phyloP scores from a whole-genome alignment of 2,329 filamentous ascomycete genomes.

The Sporothrix inflata region DNA sequence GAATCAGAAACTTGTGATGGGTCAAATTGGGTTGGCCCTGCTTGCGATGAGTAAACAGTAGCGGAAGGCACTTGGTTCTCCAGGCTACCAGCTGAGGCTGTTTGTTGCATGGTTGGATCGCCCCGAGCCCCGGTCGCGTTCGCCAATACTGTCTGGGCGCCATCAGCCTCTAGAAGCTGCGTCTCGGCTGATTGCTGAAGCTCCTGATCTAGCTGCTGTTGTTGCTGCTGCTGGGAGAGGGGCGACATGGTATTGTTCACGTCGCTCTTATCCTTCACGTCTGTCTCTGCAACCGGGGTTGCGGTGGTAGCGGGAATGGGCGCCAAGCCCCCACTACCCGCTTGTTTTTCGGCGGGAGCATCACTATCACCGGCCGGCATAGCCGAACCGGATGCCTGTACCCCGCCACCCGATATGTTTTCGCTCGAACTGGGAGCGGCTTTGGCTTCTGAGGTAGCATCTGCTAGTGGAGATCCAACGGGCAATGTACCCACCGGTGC shows the following conservation, averaged over 20 bases:
- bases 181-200: slow-evolving; percentile 24
- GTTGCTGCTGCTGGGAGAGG: slow-evolving; percentile 22
- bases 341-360: background rate
- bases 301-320: background rate
- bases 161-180: slow-evolving; percentile 21
- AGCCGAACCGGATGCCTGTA: background rate
- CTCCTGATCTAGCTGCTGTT: slow-evolving; percentile 27
- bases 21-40: slow-evolving; percentile 51
- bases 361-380: background rate
- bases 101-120: background rate
- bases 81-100: slow-evolving; percentile 2
- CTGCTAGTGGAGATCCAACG: slow-evolving; percentile 9
- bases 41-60: slow-evolving; percentile 44
- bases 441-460: background rate
- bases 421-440: background rate
- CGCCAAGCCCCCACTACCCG: background rate
- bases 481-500: background rate
- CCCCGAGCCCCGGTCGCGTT: background rate
- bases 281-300: background rate
- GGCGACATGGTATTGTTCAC: background rate
- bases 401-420: background rate
- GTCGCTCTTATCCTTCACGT: background rate
- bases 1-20: slow-evolving; percentile 67
- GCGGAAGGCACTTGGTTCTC: background rate
- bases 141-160: background rate